Evolutionary conservation across 2,329 filamentous ascomycete genomes (phyloP).

Genomic region (Ophiostoma pallidulum): DNA sequence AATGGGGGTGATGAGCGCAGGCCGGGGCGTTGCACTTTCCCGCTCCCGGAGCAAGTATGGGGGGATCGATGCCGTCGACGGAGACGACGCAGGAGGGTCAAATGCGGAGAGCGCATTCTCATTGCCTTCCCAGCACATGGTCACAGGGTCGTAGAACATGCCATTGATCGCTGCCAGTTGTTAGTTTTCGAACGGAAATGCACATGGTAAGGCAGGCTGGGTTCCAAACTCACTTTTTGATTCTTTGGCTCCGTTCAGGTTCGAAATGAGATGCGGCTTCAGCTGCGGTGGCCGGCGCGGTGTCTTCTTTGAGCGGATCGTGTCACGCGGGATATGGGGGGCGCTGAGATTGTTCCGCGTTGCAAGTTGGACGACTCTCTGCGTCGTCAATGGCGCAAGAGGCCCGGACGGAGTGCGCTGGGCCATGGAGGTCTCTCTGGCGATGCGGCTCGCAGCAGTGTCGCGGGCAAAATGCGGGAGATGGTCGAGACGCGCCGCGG

Average conservation of each 20-base stretch:
- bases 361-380: conserved; percentile 45
- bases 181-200: background rate
- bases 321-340: conserved; percentile 26
- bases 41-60: conserved; percentile 41
- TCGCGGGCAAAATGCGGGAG: conserved; percentile 56
- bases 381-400: conserved; percentile 44
- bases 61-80: conserved; percentile 39
- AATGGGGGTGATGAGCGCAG: conserved; percentile 87
- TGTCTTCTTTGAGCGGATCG: conserved; percentile 45
- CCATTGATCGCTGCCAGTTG: conserved; percentile 64
- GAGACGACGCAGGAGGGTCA: conserved; percentile 51
- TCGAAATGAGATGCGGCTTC: conserved; percentile 84
- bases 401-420: conserved; percentile 48
- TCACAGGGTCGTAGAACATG: conserved; percentile 88
- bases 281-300: conserved; percentile 45
- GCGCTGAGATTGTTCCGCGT: conserved; percentile 36
- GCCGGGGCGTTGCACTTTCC: conserved; percentile 50
- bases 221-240: conserved; percentile 74
- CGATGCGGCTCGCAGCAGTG: conserved; percentile 55
- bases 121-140: conserved; percentile 91
- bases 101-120: conserved; percentile 77
- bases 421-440: conserved; percentile 51
- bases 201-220: too few relatives aligned
- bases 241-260: conserved; percentile 63
- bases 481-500: conserved; percentile 45